These are phyloP conservation scores for Gillenia trifoliata DNA, from an alignment of 306 rosid species.

Conservation along the genomic window DNA sequence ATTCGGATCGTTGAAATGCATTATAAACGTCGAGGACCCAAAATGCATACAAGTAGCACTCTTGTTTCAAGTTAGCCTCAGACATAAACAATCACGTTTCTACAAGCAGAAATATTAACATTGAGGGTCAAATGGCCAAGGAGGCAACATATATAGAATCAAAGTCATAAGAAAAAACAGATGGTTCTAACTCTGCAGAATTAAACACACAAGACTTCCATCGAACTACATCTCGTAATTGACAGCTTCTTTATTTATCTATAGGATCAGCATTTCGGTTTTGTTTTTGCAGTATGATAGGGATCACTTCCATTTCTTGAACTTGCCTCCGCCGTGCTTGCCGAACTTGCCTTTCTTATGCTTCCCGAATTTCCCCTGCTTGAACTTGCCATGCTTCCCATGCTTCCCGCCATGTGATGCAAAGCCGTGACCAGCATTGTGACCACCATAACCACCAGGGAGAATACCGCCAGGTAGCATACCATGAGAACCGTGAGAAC, in stretches of 20 bases:
- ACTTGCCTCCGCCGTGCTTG: conserved; percentile 41
- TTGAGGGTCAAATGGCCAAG: not conserved
- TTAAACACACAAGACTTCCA: not conserved
- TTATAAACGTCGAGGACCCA: too few species aligned
- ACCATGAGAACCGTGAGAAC: not conserved
- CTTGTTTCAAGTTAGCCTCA: not conserved
- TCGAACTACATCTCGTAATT: not conserved
- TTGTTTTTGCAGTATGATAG: not conserved
- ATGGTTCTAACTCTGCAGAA: not conserved
- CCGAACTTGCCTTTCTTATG: conserved; percentile 35
- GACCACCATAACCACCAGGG: not conserved
- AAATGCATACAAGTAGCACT: not conserved
- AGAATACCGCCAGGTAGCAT: not conserved
- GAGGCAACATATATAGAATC: not conserved
- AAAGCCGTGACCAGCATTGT: conserved; percentile 4
- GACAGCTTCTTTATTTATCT: not conserved
- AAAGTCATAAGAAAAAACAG: not conserved
- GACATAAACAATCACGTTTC: not conserved
- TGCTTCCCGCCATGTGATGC: conserved; percentile 6
- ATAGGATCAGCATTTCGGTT: not conserved
- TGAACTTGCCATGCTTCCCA: conserved; percentile 21
- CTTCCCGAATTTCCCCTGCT: conserved; percentile 32
- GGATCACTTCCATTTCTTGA: conserved; percentile 46
- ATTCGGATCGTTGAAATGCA: too few species aligned
- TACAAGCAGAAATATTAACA: not conserved